Evolutionary conservation across 2,329 filamentous ascomycete genomes (phyloP).

Genomic region (Pestalotiopsis sp.): DNA sequence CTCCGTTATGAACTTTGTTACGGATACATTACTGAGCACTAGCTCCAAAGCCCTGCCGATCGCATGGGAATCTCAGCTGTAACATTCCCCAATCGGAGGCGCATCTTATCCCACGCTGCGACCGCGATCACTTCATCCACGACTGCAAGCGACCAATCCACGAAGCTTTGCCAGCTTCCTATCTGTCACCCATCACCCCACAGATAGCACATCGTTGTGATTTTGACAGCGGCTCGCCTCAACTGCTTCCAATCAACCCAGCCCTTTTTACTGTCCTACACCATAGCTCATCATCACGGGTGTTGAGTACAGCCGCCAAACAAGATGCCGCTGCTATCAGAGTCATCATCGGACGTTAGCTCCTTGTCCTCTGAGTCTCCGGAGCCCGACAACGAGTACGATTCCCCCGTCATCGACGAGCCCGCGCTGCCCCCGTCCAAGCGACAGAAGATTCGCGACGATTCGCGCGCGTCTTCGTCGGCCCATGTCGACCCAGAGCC

Average conservation of each 20-base stretch:
- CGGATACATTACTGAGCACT: not conserved
- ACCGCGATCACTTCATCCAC: not conserved
- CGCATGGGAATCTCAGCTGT: not conserved
- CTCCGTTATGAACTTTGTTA: not conserved
- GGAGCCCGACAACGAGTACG: constrained; percentile 30
- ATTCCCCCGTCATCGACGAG: constrained; percentile 16
- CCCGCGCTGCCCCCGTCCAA: constrained; percentile 33
- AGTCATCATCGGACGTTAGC: constrained; percentile 34
- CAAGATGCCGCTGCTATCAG: constrained; percentile 27
- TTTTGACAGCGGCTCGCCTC: not conserved
- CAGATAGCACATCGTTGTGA: not conserved
- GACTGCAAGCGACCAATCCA: not conserved
- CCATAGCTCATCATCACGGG: not conserved
- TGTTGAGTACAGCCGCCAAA: not conserved
- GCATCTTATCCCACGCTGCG: not conserved
- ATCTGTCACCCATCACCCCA: not conserved
- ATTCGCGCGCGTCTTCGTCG: constrained; percentile 47
- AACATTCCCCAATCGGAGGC: not conserved
- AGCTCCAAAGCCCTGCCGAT: not conserved
- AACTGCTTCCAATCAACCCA: not conserved
- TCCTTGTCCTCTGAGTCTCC: constrained; percentile 34
- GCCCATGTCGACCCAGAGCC: constrained; percentile 50
- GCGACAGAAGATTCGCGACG: constrained; percentile 37
- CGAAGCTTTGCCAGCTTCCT: not conserved
- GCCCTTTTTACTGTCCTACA: not conserved